phyloP scores from a whole-genome alignment of 805 yeast species.

The Kodamaea laetipori region DNA sequence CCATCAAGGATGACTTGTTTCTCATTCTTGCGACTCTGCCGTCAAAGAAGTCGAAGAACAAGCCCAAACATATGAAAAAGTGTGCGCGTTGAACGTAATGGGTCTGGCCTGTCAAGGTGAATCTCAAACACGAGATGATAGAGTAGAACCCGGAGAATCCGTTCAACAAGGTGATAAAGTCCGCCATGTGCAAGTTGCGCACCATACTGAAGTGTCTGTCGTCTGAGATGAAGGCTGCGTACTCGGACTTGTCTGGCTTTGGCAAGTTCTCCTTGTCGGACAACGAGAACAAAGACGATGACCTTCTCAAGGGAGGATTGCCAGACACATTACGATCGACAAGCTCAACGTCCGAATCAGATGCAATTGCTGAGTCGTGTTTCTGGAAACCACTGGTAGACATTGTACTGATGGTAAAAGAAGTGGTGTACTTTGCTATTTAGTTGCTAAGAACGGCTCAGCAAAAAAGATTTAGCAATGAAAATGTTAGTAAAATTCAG shows the following conservation, averaged over 20 bases:
- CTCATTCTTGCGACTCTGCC: constrained; percentile 96
- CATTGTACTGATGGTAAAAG: constrained; percentile 14
- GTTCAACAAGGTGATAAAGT: constrained; percentile 89
- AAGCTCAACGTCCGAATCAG: constrained; percentile 38
- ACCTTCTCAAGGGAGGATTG: constrained; percentile 45
- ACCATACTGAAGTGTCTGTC: constrained; percentile 83
- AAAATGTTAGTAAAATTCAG: background rate
- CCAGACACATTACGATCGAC: constrained; percentile 22
- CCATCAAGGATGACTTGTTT: constrained; percentile 89
- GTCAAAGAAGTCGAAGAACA: constrained; percentile 94
- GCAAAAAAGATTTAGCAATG: background rate
- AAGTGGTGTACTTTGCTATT: background rate
- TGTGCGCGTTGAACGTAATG: constrained; percentile 86
- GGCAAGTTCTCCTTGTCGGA: constrained; percentile 57
- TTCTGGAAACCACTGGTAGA: constrained; percentile 28
- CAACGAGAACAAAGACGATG: constrained; percentile 54
- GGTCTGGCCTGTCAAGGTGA: constrained; percentile 65
- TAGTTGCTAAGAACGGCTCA: constrained; percentile 2
- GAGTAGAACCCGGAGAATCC: constrained; percentile 94
- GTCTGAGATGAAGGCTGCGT: constrained; percentile 78
- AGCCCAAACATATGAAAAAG: constrained; percentile 84
- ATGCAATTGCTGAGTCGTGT: constrained; percentile 38
- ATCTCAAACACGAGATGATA: constrained; percentile 81
- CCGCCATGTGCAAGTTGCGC: constrained; percentile 90
- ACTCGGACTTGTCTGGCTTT: constrained; percentile 76